phyloP scores from a whole-genome alignment of 176 grass and related monocot species.

The Avena sativa region DNA sequence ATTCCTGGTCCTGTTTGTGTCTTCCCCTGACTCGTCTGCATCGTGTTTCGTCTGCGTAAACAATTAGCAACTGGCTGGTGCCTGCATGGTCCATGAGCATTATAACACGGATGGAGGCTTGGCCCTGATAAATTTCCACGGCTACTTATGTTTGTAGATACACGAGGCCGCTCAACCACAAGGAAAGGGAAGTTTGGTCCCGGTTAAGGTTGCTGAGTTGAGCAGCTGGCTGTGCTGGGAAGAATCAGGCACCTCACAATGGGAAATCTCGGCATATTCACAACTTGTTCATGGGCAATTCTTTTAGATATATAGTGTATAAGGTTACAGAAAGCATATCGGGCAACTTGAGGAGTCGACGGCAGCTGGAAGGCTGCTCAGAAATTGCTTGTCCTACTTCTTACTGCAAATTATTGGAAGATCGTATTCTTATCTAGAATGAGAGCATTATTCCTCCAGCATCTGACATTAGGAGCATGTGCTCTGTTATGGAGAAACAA shows the following conservation, averaged over 20 bases:
- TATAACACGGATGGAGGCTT: not conserved
- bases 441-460: constrained; percentile 46
- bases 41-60: not conserved
- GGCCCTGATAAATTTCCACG: not conserved
- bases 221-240: constrained; percentile 3
- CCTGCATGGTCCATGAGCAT: constrained; percentile 1
- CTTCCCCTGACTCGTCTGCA: constrained; percentile 9
- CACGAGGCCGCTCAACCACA: constrained; percentile 1
- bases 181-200: constrained; percentile 21
- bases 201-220: constrained; percentile 29
- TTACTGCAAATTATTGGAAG: constrained; percentile 51
- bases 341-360: constrained; percentile 16
- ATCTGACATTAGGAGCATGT: constrained; percentile 22
- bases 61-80: constrained; percentile 9
- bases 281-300: constrained; percentile 40
- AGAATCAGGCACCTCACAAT: constrained; percentile 29
- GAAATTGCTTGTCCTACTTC: constrained; percentile 33
- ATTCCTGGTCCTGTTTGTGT: not conserved
- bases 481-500: constrained; percentile 23
- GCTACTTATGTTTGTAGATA: not conserved
- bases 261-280: not conserved
- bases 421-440: constrained; percentile 49
- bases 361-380: constrained; percentile 4
- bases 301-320: constrained; percentile 23
- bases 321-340: constrained; percentile 15